These are phyloP conservation scores for Russula griseocarnosa DNA, from an alignment of 768 basidiomycete genomes.

Conservation along the genomic window DNA sequence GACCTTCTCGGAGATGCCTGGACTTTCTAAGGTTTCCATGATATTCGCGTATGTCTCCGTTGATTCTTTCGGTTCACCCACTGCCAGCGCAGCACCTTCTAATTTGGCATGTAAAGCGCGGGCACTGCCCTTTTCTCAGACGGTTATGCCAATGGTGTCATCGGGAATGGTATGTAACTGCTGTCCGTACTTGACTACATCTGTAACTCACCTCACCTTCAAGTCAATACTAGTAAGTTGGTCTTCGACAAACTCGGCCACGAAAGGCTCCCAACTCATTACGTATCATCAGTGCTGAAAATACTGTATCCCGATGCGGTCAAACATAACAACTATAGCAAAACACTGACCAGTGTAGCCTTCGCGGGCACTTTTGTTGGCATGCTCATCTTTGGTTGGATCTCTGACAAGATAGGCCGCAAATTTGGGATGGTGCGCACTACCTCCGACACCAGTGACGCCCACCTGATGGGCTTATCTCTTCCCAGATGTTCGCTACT, in stretches of 20 bases:
- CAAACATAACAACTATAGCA: constrained; percentile 53
- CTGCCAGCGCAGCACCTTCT: constrained; percentile 8
- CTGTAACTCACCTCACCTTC: constrained; percentile 9
- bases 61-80: not conserved
- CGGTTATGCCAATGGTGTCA: constrained; percentile 82
- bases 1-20: constrained; percentile 6
- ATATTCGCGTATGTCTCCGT: constrained; percentile 68
- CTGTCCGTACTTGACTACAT: not conserved
- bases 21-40: constrained; percentile 60
- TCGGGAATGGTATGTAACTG: constrained; percentile 61
- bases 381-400: constrained; percentile 76
- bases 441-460: not conserved
- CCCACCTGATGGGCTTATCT: not conserved
- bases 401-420: constrained; percentile 80
- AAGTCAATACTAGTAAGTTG: constrained; percentile 65
- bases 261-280: not conserved
- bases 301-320: constrained; percentile 61
- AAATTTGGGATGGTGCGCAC: constrained; percentile 71
- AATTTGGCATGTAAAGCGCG: constrained; percentile 45
- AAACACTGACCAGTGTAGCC: constrained; percentile 58
- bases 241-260: not conserved
- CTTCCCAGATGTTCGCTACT: constrained; percentile 66
- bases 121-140: constrained; percentile 88
- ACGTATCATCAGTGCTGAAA: constrained; percentile 50
- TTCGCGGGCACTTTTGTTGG: constrained; percentile 89